Evolutionary conservation across 169 alveolate species (phyloP).

Genomic region (Cryptosporidium meleagridis): DNA sequence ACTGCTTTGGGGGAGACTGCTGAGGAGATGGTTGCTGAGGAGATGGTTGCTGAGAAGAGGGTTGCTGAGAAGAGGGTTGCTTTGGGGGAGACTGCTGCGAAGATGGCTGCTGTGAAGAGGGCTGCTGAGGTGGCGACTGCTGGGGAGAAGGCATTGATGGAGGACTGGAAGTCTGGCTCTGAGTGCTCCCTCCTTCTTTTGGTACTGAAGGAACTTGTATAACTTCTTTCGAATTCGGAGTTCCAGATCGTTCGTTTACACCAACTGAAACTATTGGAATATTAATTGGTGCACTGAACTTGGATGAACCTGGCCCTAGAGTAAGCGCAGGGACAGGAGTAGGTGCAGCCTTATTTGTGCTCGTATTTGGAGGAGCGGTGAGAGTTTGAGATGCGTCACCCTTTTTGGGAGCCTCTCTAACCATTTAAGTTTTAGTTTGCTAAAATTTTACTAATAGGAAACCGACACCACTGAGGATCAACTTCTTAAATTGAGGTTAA

Average conservation of each 20-base stretch:
- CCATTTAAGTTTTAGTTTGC: not conserved
- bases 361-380: not conserved
- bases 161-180: not conserved
- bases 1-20: not conserved
- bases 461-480: not conserved
- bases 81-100: not conserved
- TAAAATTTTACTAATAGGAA: not conserved
- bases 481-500: not conserved
- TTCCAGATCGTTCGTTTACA: slow-evolving; percentile 3
- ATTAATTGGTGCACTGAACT: not conserved
- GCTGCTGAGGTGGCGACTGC: not conserved
- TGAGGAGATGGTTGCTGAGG: not conserved
- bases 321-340: not conserved
- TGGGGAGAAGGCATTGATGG: not conserved
- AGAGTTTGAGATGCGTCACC: slow-evolving; percentile 2
- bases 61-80: not conserved
- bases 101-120: not conserved
- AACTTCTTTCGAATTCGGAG: slow-evolving; percentile 7
- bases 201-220: slow-evolving; percentile 37
- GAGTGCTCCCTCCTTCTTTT: not conserved
- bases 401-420: not conserved
- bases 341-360: not conserved
- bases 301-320: not conserved
- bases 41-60: too few species aligned
- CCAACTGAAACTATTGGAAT: slow-evolving; percentile 35